Evolutionary conservation across 208 protist genomes (phyloP).

Genomic region (Leptomonas pyrrhocoris): DNA sequence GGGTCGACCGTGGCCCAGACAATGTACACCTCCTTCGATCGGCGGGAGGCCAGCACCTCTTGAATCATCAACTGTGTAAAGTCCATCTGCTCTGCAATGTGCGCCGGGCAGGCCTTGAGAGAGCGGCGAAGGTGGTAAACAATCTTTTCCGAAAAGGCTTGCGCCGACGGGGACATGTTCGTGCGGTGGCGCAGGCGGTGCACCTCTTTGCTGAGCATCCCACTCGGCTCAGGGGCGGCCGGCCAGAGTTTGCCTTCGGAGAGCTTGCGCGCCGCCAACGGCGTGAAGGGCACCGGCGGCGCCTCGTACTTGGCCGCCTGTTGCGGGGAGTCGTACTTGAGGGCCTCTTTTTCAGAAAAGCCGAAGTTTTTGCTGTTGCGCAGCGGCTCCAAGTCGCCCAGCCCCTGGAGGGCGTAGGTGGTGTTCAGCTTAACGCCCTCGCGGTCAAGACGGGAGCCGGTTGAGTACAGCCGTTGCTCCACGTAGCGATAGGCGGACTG

Average conservation of each 20-base stretch:
- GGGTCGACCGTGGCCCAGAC: conserved; percentile 92
- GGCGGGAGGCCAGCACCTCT: conserved; percentile 82
- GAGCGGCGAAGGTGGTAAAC: conserved; percentile 87
- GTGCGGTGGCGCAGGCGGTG: conserved; percentile 65
- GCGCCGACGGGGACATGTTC: conserved; percentile 89
- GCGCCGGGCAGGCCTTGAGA: conserved; percentile 78
- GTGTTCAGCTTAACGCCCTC: conserved; percentile 85
- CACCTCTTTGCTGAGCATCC: conserved; percentile 86
- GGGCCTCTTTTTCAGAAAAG: conserved; percentile 71
- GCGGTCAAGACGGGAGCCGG: conserved; percentile 75
- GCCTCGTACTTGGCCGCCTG: conserved; percentile 74
- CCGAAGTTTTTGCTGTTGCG: conserved; percentile 87
- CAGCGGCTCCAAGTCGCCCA: conserved; percentile 87
- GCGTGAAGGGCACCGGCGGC: conserved; percentile 79
- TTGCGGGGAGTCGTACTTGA: conserved; percentile 77
- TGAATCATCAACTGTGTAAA: conserved; percentile 92
- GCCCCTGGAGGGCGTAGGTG: conserved; percentile 85
- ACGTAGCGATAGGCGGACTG: conserved; percentile 74
- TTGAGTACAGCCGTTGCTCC: conserved; percentile 83
- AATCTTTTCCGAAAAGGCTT: conserved; percentile 79
- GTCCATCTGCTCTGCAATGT: conserved; percentile 89
- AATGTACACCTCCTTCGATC: conserved; percentile 90
- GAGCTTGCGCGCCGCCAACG: conserved; percentile 84
- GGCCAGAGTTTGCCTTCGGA: conserved; percentile 89
- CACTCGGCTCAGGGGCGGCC: conserved; percentile 70